Percentiles rank a stretch among this genome's conserved stretches.
Conservation (phyloP, 2,329 filamentous ascomycete species). For the Colletotrichum orbiculare region DNA sequence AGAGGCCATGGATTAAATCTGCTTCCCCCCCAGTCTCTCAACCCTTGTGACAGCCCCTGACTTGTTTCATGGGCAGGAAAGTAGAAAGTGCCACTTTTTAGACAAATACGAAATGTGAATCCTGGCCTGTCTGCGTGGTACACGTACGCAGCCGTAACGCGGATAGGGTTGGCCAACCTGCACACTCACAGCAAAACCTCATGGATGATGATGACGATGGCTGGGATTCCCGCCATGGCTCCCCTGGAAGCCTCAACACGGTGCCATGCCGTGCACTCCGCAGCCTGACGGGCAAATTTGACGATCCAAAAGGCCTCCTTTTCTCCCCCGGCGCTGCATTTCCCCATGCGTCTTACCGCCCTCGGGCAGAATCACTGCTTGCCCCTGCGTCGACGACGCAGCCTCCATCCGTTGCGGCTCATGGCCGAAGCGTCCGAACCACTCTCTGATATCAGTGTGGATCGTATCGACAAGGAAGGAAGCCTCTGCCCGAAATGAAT, state of each 20-base stretch:
- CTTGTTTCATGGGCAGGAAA: slow-evolving; percentile 25
- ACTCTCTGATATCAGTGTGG: slow-evolving; percentile 18
- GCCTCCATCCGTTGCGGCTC: slow-evolving; percentile 11
- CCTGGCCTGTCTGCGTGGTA: background rate
- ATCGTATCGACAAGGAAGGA: slow-evolving; percentile 27
- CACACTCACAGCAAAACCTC: background rate
- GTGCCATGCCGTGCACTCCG: too few relatives aligned
- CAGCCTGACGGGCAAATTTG: background rate
- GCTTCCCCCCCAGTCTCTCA: background rate
- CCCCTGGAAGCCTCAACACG: too few relatives aligned
- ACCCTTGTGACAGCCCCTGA: slow-evolving; percentile 18
- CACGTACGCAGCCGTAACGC: background rate
- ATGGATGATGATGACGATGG: background rate
- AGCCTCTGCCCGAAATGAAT: slow-evolving; percentile 32
- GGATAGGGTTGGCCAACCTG: background rate
- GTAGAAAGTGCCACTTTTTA: slow-evolving; percentile 24
- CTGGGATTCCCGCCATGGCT: too few relatives aligned
- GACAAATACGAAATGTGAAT: slow-evolving; percentile 24
- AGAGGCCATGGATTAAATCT: background rate
- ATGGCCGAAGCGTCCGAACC: slow-evolving; percentile 20
- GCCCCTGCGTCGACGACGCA: background rate
- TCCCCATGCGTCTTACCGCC: background rate
- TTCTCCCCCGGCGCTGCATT: background rate
- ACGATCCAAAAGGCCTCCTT: background rate
- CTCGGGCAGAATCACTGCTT: slow-evolving; percentile 11